A percentile compares a stretch with the other conserved stretches of the same genome.
These are phyloP conservation scores for Marasmius sp. DNA, from an alignment of 1,284 basidiomycete genomes.

Conservation along the genomic window DNA sequence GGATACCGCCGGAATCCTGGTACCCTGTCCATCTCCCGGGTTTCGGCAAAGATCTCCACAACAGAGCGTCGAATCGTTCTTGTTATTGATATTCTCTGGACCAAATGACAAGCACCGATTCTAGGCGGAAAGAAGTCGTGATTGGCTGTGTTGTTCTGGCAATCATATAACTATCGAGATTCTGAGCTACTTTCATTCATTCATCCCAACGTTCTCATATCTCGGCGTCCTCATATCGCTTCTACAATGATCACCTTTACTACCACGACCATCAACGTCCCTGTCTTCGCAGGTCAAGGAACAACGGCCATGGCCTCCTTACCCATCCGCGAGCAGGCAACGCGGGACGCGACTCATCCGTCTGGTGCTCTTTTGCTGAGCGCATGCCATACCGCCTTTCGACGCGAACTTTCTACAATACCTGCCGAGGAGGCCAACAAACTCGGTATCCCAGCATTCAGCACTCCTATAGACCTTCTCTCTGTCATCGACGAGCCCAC, in stretches of 20 bases:
- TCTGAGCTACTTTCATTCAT: no score
- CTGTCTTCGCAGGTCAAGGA: conserved; percentile 60
- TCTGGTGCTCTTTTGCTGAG: conserved; percentile 43
- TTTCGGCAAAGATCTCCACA: no score
- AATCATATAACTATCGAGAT: no score
- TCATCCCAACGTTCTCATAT: no score
- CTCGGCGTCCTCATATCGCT: neutral
- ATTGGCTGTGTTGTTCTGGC: no score
- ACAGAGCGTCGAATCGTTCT: no score
- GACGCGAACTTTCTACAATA: conserved; percentile 45
- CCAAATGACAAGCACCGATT: no score
- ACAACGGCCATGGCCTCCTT: conserved; percentile 34
- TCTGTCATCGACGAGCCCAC: conserved; percentile 1
- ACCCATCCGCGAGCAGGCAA: conserved; percentile 37
- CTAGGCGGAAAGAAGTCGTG: no score
- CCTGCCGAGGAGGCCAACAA: conserved; percentile 32
- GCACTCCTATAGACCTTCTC: conserved; percentile 38
- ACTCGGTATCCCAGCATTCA: conserved; percentile 41
- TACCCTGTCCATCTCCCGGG: no score
- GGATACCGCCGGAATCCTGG: no score
- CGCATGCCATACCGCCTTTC: conserved; percentile 50
- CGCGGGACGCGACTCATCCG: conserved; percentile 37
- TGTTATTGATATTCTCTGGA: no score
- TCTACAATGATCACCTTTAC: neutral
- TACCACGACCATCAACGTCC: conserved; percentile 29